Evolutionary conservation across 1,284 basidiomycete genomes (phyloP).

Genomic region (Cryptococcus sp.): DNA sequence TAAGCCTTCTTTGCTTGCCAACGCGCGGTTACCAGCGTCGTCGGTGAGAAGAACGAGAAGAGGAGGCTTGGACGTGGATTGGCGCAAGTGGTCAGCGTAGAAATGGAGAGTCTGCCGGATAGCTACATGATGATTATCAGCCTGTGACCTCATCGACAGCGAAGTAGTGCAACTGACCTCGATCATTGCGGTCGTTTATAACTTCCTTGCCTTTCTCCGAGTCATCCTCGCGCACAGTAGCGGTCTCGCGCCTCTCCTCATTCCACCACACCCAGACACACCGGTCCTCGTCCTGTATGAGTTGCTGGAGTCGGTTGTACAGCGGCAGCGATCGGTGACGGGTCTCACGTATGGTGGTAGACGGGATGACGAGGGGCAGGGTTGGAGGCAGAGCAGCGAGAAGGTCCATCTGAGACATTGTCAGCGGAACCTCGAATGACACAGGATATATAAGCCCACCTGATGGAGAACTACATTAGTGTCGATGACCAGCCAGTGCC

Average conservation of each 20-base stretch:
- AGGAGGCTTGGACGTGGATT: conserved; percentile 58
- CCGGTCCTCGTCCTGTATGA: conserved; percentile 77
- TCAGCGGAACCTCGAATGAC: not conserved
- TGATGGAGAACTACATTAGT: conserved; percentile 95
- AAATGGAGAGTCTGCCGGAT: conserved; percentile 80
- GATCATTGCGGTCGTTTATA: conserved; percentile 88
- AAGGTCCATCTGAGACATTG: conserved; percentile 73
- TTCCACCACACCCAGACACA: conserved; percentile 81
- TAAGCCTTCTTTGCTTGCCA: conserved; percentile 69
- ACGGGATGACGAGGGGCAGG: conserved; percentile 80
- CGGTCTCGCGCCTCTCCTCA: conserved; percentile 68
- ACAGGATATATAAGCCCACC: conserved; percentile 52
- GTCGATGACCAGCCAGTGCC: conserved; percentile 87
- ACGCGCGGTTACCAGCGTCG: conserved; percentile 78
- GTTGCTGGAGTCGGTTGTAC: conserved; percentile 81
- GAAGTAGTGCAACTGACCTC: conserved; percentile 57
- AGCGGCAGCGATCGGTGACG: conserved; percentile 89
- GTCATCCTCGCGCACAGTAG: conserved; percentile 26
- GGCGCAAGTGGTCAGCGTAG: conserved; percentile 71
- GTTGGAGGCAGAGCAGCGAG: conserved; percentile 70
- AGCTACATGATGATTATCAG: conserved; percentile 53
- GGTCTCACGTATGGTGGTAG: conserved; percentile 95
- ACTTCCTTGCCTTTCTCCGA: conserved; percentile 26
- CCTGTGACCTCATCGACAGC: not conserved
- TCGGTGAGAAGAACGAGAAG: conserved; percentile 79